A percentile compares a stretch with the other conserved stretches of the same genome.
Conservation (phyloP, 176 grass and related monocot species). For the Oryza brachyantha region DNA sequence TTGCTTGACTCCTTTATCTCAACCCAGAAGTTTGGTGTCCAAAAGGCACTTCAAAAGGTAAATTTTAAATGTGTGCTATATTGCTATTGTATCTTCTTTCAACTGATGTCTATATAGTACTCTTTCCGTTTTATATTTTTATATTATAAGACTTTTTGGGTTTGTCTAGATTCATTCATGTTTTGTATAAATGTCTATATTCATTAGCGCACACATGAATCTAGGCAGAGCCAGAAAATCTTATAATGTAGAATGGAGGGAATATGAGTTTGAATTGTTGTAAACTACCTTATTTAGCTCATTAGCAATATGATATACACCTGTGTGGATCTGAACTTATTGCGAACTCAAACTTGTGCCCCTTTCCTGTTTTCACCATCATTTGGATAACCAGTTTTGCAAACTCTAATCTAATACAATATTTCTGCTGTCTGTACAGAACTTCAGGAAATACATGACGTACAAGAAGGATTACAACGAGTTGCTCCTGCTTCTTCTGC, state of each 20-base stretch:
- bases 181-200: too few relatives aligned
- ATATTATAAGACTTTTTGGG: too few relatives aligned
- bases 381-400: background rate
- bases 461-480: slow-evolving; percentile 98
- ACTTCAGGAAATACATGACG: slow-evolving; percentile 94
- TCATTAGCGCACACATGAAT: too few relatives aligned
- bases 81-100: background rate
- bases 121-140: too few relatives aligned
- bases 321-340: background rate
- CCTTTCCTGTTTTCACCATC: background rate
- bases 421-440: slow-evolving; percentile 49
- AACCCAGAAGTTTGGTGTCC: slow-evolving; percentile 94
- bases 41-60: slow-evolving; percentile 98
- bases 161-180: too few relatives aligned
- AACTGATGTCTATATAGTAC: too few relatives aligned
- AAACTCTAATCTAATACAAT: slow-evolving; percentile 28
- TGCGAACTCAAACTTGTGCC: background rate
- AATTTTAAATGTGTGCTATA: background rate
- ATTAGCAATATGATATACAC: background rate
- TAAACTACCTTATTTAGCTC: background rate
- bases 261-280: background rate
- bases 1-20: slow-evolving; percentile 96
- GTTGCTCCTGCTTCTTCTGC: slow-evolving; percentile 82
- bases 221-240: too few relatives aligned
- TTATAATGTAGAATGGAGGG: too few relatives aligned